Conservation (phyloP, 2,329 filamentous ascomycete species). For the Stagonosporopsis rhizophila region DNA sequence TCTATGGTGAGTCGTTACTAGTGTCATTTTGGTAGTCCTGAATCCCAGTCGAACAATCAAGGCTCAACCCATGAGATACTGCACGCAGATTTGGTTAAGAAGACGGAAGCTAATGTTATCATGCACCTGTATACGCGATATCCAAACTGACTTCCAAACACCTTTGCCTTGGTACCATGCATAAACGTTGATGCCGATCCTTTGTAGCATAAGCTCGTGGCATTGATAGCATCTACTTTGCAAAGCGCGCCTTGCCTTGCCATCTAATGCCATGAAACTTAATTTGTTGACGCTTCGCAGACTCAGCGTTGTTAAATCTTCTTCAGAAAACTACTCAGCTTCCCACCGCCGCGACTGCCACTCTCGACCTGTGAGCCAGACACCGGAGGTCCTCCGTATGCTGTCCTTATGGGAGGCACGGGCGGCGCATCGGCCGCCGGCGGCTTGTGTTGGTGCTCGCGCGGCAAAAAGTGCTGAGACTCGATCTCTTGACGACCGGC, state of each 20-base stretch:
- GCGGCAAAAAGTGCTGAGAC: conserved; percentile 23
- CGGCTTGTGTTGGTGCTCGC: conserved; percentile 19
- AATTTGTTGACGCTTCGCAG: conserved; percentile 1
- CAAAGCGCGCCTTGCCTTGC: not conserved
- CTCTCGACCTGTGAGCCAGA: conserved; percentile 36
- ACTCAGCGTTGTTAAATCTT: conserved; percentile 26
- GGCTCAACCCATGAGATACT: too few species aligned
- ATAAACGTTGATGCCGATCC: not conserved
- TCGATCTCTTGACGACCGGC: conserved; percentile 44
- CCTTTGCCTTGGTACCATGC: not conserved
- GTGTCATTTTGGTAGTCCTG: too few species aligned
- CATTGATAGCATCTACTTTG: not conserved
- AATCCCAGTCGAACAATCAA: too few species aligned
- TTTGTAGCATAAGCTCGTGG: not conserved
- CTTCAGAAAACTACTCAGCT: conserved; percentile 43
- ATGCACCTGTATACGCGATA: too few species aligned
- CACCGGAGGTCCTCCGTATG: conserved; percentile 31
- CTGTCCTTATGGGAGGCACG: conserved; percentile 21
- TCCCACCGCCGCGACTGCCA: conserved; percentile 23
- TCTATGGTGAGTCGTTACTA: too few species aligned
- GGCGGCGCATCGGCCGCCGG: conserved; percentile 18
- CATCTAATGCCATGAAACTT: not conserved
- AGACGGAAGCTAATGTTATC: too few species aligned
- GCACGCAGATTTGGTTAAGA: too few species aligned
- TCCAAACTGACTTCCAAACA: too few species aligned